These are phyloP conservation scores for Hericium erinaceus DNA, from an alignment of 768 basidiomycete species.

Conservation along the genomic window DNA sequence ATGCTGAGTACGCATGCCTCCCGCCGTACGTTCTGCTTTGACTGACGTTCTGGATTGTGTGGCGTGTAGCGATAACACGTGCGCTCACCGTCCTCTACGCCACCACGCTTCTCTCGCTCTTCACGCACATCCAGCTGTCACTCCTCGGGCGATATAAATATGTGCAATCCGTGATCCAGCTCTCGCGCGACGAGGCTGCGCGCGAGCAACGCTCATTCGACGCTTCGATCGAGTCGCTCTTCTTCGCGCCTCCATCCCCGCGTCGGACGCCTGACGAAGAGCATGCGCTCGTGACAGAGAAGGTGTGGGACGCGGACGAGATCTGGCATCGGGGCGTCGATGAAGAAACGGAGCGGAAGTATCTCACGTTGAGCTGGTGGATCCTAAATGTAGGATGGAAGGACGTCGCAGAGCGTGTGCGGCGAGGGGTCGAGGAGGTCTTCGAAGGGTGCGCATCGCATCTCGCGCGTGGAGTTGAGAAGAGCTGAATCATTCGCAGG, in stretches of 20 bases:
- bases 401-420: conserved; percentile 64
- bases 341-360: conserved; percentile 70
- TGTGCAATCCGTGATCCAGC: conserved; percentile 52
- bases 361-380: conserved; percentile 89
- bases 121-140: conserved; percentile 80
- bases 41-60: conserved; percentile 3
- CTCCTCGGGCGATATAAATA: conserved; percentile 79
- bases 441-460: conserved; percentile 61
- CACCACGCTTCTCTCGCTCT: conserved; percentile 74
- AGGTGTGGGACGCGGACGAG: conserved; percentile 11
- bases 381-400: conserved; percentile 88
- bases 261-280: conserved; percentile 12
- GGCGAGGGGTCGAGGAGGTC: conserved; percentile 68
- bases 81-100: conserved; percentile 83
- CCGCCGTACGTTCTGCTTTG: not conserved
- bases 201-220: conserved; percentile 36
- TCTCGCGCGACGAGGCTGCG: conserved; percentile 49
- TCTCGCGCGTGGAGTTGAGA: not conserved
- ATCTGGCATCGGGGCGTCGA: conserved; percentile 27
- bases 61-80: conserved; percentile 65
- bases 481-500: conserved; percentile 27
- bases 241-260: conserved; percentile 17
- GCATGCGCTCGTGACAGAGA: conserved; percentile 21
- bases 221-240: conserved; percentile 30
- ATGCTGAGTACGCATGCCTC: conserved; percentile 51